Evolutionary conservation across 768 basidiomycete genomes (phyloP).

Genomic region (Leucosporidium scottii): DNA sequence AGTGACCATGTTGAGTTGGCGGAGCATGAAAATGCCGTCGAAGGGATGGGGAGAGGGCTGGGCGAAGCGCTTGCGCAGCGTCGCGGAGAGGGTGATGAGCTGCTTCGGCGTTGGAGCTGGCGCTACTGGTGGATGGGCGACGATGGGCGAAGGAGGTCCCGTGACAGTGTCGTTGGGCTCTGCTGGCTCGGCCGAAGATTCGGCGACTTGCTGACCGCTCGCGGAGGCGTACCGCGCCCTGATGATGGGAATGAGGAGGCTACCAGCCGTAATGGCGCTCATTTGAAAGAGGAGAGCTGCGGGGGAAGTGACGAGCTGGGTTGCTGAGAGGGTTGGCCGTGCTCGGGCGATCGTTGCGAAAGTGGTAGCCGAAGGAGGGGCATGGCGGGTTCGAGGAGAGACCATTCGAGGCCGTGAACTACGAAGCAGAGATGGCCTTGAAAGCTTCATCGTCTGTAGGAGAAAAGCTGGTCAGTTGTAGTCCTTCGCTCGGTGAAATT

Average conservation of each 20-base stretch:
- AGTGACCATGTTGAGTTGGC: slow-evolving; percentile 27
- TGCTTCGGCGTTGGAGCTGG: neutral
- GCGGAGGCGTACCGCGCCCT: slow-evolving; percentile 7
- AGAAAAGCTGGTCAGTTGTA: neutral
- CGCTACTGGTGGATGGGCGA: too few species aligned
- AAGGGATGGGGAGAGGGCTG: neutral
- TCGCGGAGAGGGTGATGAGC: neutral
- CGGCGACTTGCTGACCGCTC: neutral
- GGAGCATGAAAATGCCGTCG: slow-evolving; percentile 28
- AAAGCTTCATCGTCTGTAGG: too few species aligned
- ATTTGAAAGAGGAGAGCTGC: slow-evolving; percentile 24
- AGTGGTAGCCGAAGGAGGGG: neutral
- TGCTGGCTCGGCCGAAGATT: too few species aligned
- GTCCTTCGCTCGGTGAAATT: too few species aligned
- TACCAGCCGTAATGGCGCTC: slow-evolving; percentile 11
- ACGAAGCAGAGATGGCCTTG: too few species aligned
- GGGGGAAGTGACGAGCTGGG: slow-evolving; percentile 4
- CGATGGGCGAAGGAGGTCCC: too few species aligned
- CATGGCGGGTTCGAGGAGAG: neutral
- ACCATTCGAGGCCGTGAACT: neutral
- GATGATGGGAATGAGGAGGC: slow-evolving; percentile 20
- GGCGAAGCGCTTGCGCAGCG: slow-evolving; percentile 12
- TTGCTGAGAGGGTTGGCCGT: neutral
- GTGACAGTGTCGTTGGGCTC: neutral
- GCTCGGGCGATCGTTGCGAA: slow-evolving; percentile 9